Evolutionary conservation across 23 red algal genomes (phyloP).

Genomic region (Cyanidium caldarium): DNA sequence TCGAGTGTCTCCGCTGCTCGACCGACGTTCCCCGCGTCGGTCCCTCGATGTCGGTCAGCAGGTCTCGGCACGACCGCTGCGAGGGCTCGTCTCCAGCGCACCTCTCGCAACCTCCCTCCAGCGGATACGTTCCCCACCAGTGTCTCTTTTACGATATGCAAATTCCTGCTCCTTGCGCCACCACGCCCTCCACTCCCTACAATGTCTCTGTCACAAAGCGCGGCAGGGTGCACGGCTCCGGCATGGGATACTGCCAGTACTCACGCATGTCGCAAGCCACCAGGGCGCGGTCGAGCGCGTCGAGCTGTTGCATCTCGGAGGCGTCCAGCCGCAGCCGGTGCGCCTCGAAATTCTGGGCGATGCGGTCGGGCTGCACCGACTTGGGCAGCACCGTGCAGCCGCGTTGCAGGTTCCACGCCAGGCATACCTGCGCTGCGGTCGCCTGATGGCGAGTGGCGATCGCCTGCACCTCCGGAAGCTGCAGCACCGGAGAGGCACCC

Average conservation of each 20-base stretch:
- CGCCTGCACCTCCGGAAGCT: constrained; percentile 24
- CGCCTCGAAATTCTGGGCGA: constrained; percentile 44
- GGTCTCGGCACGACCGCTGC: too few relatives aligned
- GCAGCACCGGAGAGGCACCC: constrained; percentile 40
- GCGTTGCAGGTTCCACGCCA: constrained; percentile 57
- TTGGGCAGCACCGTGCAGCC: constrained; percentile 65
- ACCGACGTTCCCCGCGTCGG: too few relatives aligned
- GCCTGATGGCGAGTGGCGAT: constrained; percentile 25
- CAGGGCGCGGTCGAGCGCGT: constrained; percentile 33
- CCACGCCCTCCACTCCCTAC: too few relatives aligned
- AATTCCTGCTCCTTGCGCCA: too few relatives aligned
- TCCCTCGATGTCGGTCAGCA: too few relatives aligned
- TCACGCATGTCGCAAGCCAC: constrained; percentile 66
- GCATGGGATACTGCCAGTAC: constrained; percentile 51
- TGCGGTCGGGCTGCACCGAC: constrained; percentile 30
- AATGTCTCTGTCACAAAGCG: too few relatives aligned
- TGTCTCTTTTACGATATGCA: too few relatives aligned
- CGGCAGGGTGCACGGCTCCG: too few relatives aligned
- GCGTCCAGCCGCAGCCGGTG: constrained; percentile 18
- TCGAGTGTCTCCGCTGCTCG: too few relatives aligned
- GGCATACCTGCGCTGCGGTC: constrained; percentile 29
- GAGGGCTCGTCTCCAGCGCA: too few relatives aligned
- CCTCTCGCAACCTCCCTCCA: too few relatives aligned
- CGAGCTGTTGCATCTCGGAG: constrained; percentile 26
- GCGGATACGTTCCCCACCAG: too few relatives aligned